These are phyloP conservation scores for Syzygium oleosum DNA, from an alignment of 345 rosid species.

Conservation along the genomic window DNA sequence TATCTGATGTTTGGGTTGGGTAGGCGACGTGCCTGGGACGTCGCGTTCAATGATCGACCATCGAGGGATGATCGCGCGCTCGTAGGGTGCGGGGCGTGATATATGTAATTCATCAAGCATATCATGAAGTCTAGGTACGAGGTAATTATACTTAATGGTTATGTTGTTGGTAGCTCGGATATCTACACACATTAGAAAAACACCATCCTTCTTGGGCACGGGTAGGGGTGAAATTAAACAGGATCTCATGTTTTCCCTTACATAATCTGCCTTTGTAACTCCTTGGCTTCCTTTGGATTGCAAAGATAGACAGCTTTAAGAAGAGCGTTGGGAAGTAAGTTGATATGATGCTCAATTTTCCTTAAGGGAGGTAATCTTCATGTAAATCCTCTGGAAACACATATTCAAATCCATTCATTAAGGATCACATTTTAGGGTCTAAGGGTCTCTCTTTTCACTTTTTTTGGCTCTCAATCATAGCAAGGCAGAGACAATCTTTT, in stretches of 20 bases:
- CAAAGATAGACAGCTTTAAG: not conserved
- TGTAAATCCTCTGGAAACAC: not conserved
- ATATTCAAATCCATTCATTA: not conserved
- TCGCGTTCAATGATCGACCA: too few species aligned
- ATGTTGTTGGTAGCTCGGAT: not conserved
- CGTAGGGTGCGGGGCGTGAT: too few species aligned
- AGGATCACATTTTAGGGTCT: rapidly evolving
- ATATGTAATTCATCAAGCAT: not conserved
- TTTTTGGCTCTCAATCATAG: too few species aligned
- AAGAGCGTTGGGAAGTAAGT: not conserved
- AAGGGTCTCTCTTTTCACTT: too few species aligned
- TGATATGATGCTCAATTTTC: not conserved
- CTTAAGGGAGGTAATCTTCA: not conserved
- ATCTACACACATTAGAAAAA: not conserved
- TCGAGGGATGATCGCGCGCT: too few species aligned
- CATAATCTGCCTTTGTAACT: not conserved
- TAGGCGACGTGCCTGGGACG: too few species aligned
- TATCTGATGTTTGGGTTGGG: too few species aligned
- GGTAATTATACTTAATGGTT: not conserved
- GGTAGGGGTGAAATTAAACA: not conserved
- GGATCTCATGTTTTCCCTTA: not conserved
- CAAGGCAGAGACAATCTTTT: too few species aligned
- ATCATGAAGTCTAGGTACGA: not conserved
- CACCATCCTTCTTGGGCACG: not conserved
- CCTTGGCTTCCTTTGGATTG: not conserved